Evolutionary conservation across 495 filamentous ascomycete genomes (phyloP).

Genomic region (Penicillium desertorum): DNA sequence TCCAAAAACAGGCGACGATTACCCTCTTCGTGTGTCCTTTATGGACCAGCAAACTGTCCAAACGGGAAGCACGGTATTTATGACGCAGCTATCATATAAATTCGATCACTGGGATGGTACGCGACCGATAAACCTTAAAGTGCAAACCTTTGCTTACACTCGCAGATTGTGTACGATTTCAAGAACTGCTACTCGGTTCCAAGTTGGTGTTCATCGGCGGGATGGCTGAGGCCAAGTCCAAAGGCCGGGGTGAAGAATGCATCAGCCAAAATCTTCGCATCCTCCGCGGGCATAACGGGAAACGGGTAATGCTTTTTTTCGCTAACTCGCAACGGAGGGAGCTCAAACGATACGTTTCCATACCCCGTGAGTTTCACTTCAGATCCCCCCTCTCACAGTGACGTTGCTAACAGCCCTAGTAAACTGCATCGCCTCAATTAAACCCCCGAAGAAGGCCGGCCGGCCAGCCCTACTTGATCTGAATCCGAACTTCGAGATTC

Average conservation of each 20-base stretch:
- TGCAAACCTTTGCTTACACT: slow-evolving; percentile 5
- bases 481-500: slow-evolving; percentile 46
- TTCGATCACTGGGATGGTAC: slow-evolving; percentile 48
- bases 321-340: slow-evolving; percentile 47
- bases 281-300: slow-evolving; percentile 38
- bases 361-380: slow-evolving; percentile 36
- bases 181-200: slow-evolving; percentile 44
- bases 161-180: slow-evolving; percentile 44
- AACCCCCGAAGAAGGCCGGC: slow-evolving; percentile 43
- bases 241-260: slow-evolving; percentile 50
- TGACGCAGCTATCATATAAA: slow-evolving; percentile 45
- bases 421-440: slow-evolving; percentile 42
- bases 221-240: slow-evolving; percentile 49
- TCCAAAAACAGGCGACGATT: slow-evolving; percentile 38
- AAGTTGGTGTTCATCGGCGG: slow-evolving; percentile 45
- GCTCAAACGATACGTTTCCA: slow-evolving; percentile 45
- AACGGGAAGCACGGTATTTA: slow-evolving; percentile 41
- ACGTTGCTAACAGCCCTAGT: slow-evolving; percentile 26
- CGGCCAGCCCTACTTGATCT: slow-evolving; percentile 41
- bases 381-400: neutral
- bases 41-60: slow-evolving; percentile 49
- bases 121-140: slow-evolving; percentile 4
- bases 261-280: slow-evolving; percentile 51
- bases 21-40: slow-evolving; percentile 43
- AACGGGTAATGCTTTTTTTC: slow-evolving; percentile 44